phyloP scores from a whole-genome alignment of 2,329 filamentous ascomycete species.

The Stagonosporopsis chrysanthemi region DNA sequence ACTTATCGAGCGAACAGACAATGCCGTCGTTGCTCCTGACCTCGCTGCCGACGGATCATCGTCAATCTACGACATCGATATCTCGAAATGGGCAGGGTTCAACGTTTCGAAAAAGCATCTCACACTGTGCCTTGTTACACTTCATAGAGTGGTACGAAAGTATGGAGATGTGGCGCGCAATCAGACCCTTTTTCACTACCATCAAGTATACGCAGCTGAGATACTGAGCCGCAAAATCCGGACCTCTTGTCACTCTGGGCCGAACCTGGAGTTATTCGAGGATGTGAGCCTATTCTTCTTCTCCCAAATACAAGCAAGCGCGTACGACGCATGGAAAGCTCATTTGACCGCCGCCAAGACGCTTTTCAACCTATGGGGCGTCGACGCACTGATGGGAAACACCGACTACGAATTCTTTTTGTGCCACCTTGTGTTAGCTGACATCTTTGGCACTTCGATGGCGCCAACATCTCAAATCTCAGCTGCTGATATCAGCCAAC shows the following conservation, averaged over 20 bases:
- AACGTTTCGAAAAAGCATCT: conserved; percentile 5
- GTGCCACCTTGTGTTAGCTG: conserved; percentile 1
- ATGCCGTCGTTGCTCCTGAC: conserved; percentile 1
- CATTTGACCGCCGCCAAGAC: conserved; percentile 8
- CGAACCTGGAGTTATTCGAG: conserved; percentile 3
- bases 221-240: conserved; percentile 10
- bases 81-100: conserved; percentile 1
- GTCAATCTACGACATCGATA: background rate
- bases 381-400: background rate
- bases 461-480: background rate
- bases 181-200: conserved; percentile 7
- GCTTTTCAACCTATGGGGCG: conserved; percentile 3
- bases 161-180: background rate
- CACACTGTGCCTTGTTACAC: background rate
- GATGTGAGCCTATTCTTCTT: conserved; percentile 10
- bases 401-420: background rate
- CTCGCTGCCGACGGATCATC: conserved; percentile 4
- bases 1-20: background rate
- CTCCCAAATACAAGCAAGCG: conserved; percentile 11
- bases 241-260: background rate
- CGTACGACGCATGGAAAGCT: conserved; percentile 7
- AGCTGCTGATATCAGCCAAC: background rate
- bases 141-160: conserved; percentile 6
- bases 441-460: conserved; percentile 4
- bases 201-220: conserved; percentile 7